Percentiles rank a stretch among this genome's conserved stretches.
phyloP scores from a whole-genome alignment of 345 rosid species.

The Sonneratia alba region DNA sequence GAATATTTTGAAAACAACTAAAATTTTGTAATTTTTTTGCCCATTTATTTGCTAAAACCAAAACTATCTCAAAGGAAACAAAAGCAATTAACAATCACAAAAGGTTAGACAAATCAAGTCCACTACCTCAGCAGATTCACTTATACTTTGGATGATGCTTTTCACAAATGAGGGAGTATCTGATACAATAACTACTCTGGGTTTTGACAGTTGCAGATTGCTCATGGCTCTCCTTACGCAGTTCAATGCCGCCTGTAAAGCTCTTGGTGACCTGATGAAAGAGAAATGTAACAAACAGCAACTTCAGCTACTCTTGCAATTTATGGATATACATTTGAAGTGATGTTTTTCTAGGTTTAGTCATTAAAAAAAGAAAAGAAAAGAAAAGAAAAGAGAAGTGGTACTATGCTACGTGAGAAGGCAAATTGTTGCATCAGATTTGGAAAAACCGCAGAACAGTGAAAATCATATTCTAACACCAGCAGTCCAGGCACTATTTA shows the following conservation, averaged over 20 bases:
- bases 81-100: too few species aligned
- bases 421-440: background rate
- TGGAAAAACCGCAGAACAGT: background rate
- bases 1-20: background rate
- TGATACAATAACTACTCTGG: conserved; percentile 69
- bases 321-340: background rate
- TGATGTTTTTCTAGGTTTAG: too few species aligned
- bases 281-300: background rate
- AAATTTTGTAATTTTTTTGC: background rate
- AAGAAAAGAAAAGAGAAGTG: background rate
- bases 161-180: conserved; percentile 73
- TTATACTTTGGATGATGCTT: conserved; percentile 39
- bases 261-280: conserved; percentile 67
- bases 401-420: background rate
- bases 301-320: background rate
- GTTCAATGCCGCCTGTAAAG: conserved; percentile 55
- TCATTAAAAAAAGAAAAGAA: too few species aligned
- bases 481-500: background rate
- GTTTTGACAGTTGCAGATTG: conserved; percentile 33
- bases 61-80: background rate
- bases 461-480: background rate
- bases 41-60: background rate
- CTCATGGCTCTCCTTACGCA: conserved; percentile 50
- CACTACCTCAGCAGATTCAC: conserved; percentile 75
- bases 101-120: conserved; percentile 1